phyloP scores from a whole-genome alignment of 352 stramenopile genomes.

The Phytophthora syringae region DNA sequence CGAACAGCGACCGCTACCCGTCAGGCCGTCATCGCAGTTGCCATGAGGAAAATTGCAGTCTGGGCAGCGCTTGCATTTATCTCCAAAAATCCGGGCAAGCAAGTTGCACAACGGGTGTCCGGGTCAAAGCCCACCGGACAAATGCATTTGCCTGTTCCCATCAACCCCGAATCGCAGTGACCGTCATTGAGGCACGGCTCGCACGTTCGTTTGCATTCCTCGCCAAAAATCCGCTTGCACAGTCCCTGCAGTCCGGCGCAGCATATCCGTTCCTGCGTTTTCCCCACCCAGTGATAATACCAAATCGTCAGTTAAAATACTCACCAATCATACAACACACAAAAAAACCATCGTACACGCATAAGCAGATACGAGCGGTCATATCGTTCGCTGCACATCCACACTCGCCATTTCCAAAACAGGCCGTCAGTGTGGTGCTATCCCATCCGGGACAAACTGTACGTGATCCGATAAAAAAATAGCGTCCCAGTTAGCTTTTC shows the following conservation, averaged over 20 bases:
- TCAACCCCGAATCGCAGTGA: conserved; percentile 67
- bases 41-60: conserved; percentile 88
- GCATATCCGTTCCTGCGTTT: conserved; percentile 54
- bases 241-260: conserved; percentile 76
- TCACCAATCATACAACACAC: background rate
- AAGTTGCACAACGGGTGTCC: conserved; percentile 73
- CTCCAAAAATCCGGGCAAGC: conserved; percentile 79
- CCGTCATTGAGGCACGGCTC: conserved; percentile 81
- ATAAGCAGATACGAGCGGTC: conserved; percentile 62
- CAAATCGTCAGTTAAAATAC: background rate
- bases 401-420: conserved; percentile 75
- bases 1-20: conserved; percentile 81
- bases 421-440: conserved; percentile 46
- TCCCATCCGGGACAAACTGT: conserved; percentile 82
- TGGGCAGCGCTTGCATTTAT: conserved; percentile 73
- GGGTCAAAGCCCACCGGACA: conserved; percentile 82
- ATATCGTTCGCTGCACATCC: conserved; percentile 71
- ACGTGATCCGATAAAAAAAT: background rate
- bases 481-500: background rate
- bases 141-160: conserved; percentile 70
- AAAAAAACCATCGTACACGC: conserved; percentile 54
- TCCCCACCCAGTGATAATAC: conserved; percentile 10
- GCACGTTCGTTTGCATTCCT: conserved; percentile 57
- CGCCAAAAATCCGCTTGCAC: conserved; percentile 64
- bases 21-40: conserved; percentile 85